phyloP scores from a whole-genome alignment of 257 asterid genomes.

The Paraleonurus japonicus region DNA sequence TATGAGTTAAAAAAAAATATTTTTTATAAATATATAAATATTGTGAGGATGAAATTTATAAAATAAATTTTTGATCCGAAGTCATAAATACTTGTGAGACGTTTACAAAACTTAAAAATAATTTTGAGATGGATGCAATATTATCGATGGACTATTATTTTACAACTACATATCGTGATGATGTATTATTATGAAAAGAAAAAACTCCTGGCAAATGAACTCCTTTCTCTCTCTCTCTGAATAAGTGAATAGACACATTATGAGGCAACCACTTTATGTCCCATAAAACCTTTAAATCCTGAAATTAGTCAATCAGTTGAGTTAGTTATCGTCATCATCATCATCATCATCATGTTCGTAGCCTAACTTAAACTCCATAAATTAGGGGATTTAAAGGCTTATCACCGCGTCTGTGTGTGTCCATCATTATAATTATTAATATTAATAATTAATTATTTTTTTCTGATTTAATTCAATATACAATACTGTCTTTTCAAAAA shows the following conservation, averaged over 20 bases:
- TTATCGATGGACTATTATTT: background rate
- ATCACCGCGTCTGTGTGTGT: slow-evolving; percentile 15
- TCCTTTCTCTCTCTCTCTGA: background rate
- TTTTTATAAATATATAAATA: too few relatives aligned
- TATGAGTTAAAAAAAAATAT: too few relatives aligned
- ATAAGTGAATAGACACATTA: slow-evolving; percentile 13
- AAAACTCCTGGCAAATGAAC: background rate
- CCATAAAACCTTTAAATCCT: slow-evolving; percentile 15
- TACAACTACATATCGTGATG: background rate
- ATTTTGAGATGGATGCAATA: too few relatives aligned
- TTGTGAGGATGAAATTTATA: too few relatives aligned
- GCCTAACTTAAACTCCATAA: slow-evolving; percentile 19
- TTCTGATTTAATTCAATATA: background rate
- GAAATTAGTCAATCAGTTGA: slow-evolving; percentile 17
- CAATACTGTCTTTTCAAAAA: background rate
- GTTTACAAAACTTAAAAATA: too few relatives aligned
- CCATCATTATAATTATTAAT: background rate
- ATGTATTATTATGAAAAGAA: background rate
- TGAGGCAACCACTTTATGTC: slow-evolving; percentile 21
- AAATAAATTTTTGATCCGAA: too few relatives aligned
- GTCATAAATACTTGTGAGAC: too few relatives aligned
- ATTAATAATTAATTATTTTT: background rate
- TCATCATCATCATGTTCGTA: slow-evolving; percentile 10
- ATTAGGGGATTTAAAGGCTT: slow-evolving; percentile 4
- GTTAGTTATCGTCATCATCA: slow-evolving; percentile 19